Evolutionary conservation across 495 filamentous ascomycete genomes (phyloP).

Genomic region (Articulospora tetracladia): DNA sequence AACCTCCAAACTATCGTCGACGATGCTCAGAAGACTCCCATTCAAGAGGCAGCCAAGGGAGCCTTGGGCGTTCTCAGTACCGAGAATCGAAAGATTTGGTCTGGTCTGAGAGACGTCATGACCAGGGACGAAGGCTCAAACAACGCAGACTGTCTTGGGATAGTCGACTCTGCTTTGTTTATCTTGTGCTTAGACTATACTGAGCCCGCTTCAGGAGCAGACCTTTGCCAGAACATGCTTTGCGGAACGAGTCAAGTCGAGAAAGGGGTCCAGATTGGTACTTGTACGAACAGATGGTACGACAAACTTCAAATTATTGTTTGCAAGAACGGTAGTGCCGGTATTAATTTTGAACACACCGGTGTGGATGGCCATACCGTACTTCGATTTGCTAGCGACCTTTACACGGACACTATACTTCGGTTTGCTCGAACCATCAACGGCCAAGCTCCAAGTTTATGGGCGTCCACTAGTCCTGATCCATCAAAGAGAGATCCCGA

Average conservation of each 20-base stretch:
- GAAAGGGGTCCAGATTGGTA: constrained; percentile 91
- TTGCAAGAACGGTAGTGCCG: constrained; percentile 95
- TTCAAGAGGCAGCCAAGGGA: constrained; percentile 91
- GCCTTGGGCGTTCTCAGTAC: constrained; percentile 92
- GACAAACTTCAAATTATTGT: constrained; percentile 99
- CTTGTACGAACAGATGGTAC: constrained; percentile 98
- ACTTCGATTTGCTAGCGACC: constrained; percentile 88
- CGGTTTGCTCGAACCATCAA: constrained; percentile 96
- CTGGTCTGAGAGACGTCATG: constrained; percentile 82
- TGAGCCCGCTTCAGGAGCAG: constrained; percentile 71
- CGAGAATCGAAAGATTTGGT: constrained; percentile 96
- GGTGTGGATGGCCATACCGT: constrained; percentile 98
- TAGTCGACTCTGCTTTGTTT: constrained; percentile 93
- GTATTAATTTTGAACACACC: constrained; percentile 99
- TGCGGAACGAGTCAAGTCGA: constrained; percentile 91
- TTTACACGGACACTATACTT: constrained; percentile 97
- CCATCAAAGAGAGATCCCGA: constrained; percentile 90
- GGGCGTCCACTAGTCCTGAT: constrained; percentile 88
- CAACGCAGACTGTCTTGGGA: constrained; percentile 89
- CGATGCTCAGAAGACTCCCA: constrained; percentile 82
- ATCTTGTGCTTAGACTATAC: constrained; percentile 90
- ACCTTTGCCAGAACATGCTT: constrained; percentile 95
- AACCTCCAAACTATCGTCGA: constrained; percentile 91
- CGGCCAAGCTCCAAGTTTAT: constrained; percentile 84
- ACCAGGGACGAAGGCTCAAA: constrained; percentile 83